Conservation (phyloP, 768 basidiomycete species). For the Kondoa subrosea region DNA sequence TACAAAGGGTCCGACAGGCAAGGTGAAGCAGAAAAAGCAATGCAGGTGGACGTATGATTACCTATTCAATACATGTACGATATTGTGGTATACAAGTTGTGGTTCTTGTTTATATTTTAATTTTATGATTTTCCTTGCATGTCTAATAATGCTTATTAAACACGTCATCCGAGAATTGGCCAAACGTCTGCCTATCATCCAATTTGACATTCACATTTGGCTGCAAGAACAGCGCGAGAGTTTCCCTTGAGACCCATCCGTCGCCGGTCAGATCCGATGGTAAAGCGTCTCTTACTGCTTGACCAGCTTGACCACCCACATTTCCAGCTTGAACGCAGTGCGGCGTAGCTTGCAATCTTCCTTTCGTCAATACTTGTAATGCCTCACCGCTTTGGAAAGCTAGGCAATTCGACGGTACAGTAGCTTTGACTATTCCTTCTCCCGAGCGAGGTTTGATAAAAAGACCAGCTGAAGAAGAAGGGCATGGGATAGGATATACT, state of each 20-base stretch:
- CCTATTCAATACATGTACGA: no score
- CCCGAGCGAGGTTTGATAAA: conserved; percentile 79
- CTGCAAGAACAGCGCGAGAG: conserved; percentile 40
- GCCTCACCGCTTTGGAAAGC: conserved; percentile 98
- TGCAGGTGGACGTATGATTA: conserved; percentile 1
- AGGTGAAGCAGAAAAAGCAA: background rate
- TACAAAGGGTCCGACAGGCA: background rate
- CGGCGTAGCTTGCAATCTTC: conserved; percentile 71
- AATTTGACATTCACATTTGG: conserved; percentile 21
- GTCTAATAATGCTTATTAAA: background rate
- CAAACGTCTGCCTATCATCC: no score
- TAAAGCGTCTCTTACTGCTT: conserved; percentile 16
- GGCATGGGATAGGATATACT: conserved; percentile 41
- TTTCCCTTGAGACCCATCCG: conserved; percentile 57
- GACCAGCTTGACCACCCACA: conserved; percentile 30
- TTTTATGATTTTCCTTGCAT: no score
- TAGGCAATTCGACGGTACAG: conserved; percentile 65
- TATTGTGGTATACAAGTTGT: no score
- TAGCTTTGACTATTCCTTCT: conserved; percentile 52
- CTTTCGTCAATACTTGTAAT: conserved; percentile 68
- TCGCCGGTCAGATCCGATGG: conserved; percentile 16
- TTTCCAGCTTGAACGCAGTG: conserved; percentile 73
- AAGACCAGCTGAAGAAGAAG: conserved; percentile 62
- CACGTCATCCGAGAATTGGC: background rate
- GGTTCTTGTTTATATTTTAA: no score